phyloP scores from a whole-genome alignment of 768 basidiomycete genomes.

The Boletus sensibilis region DNA sequence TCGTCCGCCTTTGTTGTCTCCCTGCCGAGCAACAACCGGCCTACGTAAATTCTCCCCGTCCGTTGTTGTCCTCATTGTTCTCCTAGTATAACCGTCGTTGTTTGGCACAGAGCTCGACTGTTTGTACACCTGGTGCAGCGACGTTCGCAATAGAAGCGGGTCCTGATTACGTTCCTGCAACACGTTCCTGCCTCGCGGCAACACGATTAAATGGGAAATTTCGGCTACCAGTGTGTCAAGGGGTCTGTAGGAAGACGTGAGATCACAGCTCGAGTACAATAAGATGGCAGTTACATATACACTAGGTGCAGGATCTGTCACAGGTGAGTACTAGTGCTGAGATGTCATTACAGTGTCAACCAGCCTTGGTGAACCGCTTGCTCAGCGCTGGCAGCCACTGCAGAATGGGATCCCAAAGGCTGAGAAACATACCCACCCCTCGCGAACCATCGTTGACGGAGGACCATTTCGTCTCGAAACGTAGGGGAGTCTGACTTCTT shows the following conservation, averaged over 20 bases:
- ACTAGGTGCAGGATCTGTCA: neutral
- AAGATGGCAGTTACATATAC: neutral
- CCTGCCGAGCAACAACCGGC: slow-evolving; percentile 10
- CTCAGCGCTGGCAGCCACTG: slow-evolving; percentile 25
- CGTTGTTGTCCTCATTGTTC: slow-evolving; percentile 2
- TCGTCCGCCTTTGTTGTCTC: slow-evolving; percentile 17
- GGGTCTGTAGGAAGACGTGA: slow-evolving; percentile 1
- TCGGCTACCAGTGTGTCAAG: slow-evolving; percentile 17
- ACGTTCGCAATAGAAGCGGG: slow-evolving; percentile 1
- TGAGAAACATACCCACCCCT: slow-evolving; percentile 8
- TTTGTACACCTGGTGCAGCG: slow-evolving; percentile 2
- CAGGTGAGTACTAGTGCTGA: neutral
- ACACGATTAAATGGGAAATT: slow-evolving; percentile 1
- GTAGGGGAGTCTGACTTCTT: slow-evolving; percentile 12
- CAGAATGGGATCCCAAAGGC: slow-evolving; percentile 30
- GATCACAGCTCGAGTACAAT: neutral
- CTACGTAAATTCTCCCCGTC: slow-evolving; percentile 12
- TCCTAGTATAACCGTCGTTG: neutral
- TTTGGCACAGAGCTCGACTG: neutral
- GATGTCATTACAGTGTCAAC: neutral
- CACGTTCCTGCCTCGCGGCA: slow-evolving; percentile 19
- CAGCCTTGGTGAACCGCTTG: slow-evolving; percentile 8
- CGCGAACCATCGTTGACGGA: slow-evolving; percentile 2
- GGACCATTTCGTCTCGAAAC: slow-evolving; percentile 4
- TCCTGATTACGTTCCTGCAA: slow-evolving; percentile 6